Conservation (phyloP, 2,329 filamentous ascomycete species). For the Aureobasidium sp. region DNA sequence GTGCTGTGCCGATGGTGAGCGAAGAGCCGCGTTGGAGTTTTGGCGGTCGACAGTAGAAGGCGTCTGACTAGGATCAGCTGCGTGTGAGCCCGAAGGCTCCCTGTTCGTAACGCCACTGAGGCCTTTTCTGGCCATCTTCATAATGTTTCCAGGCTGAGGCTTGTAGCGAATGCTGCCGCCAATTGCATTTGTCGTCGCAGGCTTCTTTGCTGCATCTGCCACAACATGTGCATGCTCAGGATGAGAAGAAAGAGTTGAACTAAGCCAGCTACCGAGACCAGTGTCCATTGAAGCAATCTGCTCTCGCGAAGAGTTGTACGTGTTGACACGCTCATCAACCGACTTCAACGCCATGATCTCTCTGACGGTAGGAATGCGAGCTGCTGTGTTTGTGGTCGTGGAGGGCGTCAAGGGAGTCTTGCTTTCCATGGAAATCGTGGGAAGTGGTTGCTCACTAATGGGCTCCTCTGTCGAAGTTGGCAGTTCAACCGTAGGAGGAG, state of each 20-base stretch:
- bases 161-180: conserved; percentile 17
- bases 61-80: background rate
- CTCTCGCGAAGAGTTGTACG: conserved; percentile 63
- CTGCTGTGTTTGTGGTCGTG: background rate
- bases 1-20: background rate
- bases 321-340: conserved; percentile 59
- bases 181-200: background rate
- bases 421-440: background rate
- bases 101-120: conserved; percentile 13
- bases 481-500: background rate
- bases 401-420: background rate
- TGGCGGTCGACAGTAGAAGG: background rate
- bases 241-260: conserved; percentile 39
- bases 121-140: conserved; percentile 18
- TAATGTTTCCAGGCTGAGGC: conserved; percentile 21
- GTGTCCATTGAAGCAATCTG: conserved; percentile 66
- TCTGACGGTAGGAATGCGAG: conserved; percentile 53
- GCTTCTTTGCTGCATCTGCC: conserved; percentile 13
- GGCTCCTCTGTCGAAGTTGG: background rate
- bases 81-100: conserved; percentile 3
- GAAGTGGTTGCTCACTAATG: background rate
- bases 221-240: conserved; percentile 43
- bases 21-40: background rate
- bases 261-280: conserved; percentile 58
- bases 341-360: conserved; percentile 67